A percentile compares a stretch with the other conserved stretches of the same genome.
phyloP scores from a whole-genome alignment of 1,284 basidiomycete species.

The Schizophyllum commune region DNA sequence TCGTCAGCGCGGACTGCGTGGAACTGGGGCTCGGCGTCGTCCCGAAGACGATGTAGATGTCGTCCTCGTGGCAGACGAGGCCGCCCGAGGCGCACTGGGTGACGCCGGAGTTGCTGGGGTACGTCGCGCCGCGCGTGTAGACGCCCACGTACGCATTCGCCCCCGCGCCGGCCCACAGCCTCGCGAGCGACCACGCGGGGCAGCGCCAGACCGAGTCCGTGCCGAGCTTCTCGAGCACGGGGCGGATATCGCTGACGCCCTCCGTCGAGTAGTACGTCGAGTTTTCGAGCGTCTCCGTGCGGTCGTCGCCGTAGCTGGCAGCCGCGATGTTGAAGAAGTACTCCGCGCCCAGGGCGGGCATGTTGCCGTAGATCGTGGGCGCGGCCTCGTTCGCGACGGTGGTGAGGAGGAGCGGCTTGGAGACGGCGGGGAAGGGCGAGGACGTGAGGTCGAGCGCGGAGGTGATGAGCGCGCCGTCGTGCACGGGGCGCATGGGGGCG shows the following conservation, averaged over 20 bases:
- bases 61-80: slow-evolving; percentile 65
- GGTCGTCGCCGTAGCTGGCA: slow-evolving; percentile 38
- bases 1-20: slow-evolving; percentile 47
- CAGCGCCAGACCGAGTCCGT: slow-evolving; percentile 72
- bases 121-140: slow-evolving; percentile 60
- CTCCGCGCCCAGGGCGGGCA: slow-evolving; percentile 28
- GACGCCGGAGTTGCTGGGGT: slow-evolving; percentile 52
- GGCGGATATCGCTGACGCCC: slow-evolving; percentile 40
- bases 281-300: slow-evolving; percentile 38
- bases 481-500: slow-evolving; percentile 56
- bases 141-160: slow-evolving; percentile 64
- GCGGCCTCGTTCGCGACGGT: slow-evolving; percentile 68
- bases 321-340: slow-evolving; percentile 35
- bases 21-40: slow-evolving; percentile 49
- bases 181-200: slow-evolving; percentile 61
- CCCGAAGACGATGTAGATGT: slow-evolving; percentile 69
- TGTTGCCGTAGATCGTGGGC: slow-evolving; percentile 42
- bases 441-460: slow-evolving; percentile 47
- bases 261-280: slow-evolving; percentile 41
- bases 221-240: slow-evolving; percentile 49
- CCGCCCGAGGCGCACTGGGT: slow-evolving; percentile 47
- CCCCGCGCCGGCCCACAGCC: slow-evolving; percentile 55
- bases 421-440: slow-evolving; percentile 42
- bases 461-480: slow-evolving; percentile 52
- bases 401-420: slow-evolving; percentile 62